These are phyloP conservation scores for Leishmania tropica DNA, from an alignment of 208 protist species.

Conservation along the genomic window DNA sequence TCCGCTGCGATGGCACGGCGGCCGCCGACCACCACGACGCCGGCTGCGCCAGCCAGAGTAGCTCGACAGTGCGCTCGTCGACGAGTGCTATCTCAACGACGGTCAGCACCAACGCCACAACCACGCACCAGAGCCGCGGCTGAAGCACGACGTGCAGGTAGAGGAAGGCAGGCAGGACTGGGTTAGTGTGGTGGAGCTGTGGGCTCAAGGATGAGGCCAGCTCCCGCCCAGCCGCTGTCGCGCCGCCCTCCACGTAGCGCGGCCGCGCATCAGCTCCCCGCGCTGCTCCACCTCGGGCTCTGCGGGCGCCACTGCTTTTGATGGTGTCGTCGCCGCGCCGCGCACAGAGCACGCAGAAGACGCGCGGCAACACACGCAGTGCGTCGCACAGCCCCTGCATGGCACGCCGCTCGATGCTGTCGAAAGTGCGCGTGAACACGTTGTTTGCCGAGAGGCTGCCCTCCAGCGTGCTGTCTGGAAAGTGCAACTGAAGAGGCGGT, in stretches of 20 bases:
- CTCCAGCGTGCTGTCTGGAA: slow-evolving; percentile 9
- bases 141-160: slow-evolving; percentile 35
- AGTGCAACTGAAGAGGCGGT: neutral
- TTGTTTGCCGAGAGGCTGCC: slow-evolving; percentile 35
- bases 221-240: neutral
- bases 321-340: neutral
- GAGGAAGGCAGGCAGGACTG: slow-evolving; percentile 5
- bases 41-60: slow-evolving; percentile 34
- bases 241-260: neutral
- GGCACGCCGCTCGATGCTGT: slow-evolving; percentile 24
- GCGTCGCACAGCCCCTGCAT: slow-evolving; percentile 18
- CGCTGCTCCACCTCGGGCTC: neutral
- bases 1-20: neutral
- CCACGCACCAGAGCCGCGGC: slow-evolving; percentile 45
- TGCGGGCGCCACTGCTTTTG: neutral
- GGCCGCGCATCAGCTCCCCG: neutral
- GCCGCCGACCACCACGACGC: slow-evolving; percentile 20
- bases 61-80: slow-evolving; percentile 27
- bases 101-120: slow-evolving; percentile 39
- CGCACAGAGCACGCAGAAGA: neutral
- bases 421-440: slow-evolving; percentile 21
- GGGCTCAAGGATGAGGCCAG: neutral
- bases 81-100: slow-evolving; percentile 52
- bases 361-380: neutral
- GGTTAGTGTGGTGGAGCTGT: neutral